A percentile compares a stretch with the other conserved stretches of the same genome.
Conservation (phyloP, 306 rosid species). For the Chamaecrista fasciculata region DNA sequence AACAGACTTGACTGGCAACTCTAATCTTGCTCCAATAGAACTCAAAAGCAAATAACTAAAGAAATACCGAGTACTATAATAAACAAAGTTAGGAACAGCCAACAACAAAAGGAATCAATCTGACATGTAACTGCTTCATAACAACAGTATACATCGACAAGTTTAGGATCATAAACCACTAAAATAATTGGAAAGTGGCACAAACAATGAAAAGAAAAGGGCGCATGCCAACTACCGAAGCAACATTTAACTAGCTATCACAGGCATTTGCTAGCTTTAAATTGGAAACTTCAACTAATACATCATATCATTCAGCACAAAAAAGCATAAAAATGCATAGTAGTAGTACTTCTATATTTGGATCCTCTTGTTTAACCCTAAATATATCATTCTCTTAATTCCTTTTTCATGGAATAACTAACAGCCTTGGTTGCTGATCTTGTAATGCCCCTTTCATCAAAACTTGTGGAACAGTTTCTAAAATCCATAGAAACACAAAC, state of each 20-base stretch:
- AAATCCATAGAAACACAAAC: constrained; percentile 15
- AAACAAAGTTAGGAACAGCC: background rate
- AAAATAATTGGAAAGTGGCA: background rate
- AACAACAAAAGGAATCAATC: constrained; percentile 2
- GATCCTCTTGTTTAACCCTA: too few relatives aligned
- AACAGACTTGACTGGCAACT: background rate
- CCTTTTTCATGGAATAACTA: background rate
- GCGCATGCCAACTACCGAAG: background rate
- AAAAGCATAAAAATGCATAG: background rate
- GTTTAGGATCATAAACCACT: background rate
- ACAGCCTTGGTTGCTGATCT: background rate
- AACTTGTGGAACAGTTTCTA: constrained; percentile 6
- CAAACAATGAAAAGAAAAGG: background rate
- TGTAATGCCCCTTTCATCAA: background rate
- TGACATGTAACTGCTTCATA: background rate
- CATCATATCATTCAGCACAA: background rate
- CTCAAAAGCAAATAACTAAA: background rate
- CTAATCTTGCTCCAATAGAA: background rate
- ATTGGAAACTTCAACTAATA: background rate
- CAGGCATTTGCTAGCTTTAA: background rate
- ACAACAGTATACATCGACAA: background rate
- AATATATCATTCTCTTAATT: too few relatives aligned
- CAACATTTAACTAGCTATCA: background rate
- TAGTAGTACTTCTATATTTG: too few relatives aligned
- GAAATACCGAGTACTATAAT: constrained; percentile 3